Evolutionary conservation across 2,329 filamentous ascomycete species (phyloP), one percentile per base, ranked within the genome.

Genomic region (Sclerotinia trifoliorum): DNA sequence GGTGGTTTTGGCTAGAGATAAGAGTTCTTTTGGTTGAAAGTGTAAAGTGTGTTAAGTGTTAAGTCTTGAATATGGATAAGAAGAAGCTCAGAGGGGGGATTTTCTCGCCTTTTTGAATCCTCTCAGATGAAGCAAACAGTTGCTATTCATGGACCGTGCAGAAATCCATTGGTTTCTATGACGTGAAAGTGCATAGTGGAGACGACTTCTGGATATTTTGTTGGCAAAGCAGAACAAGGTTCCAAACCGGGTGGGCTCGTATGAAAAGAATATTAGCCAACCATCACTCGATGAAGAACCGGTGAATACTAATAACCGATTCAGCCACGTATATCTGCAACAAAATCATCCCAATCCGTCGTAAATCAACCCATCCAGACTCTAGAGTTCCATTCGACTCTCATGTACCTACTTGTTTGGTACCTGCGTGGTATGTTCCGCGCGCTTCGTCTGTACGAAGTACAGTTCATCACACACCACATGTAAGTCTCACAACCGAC

Each of bases 351-450:
- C 39, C 13, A 42, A 42, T 42, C 4, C 39, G 39, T 15, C n/a
- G 32, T 29, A 21, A 13, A 26, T 42, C 29, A 62, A 51, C 7
- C 32, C 32, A 15, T 39, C 39, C 58, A 32, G 21, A 15, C 52
- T 21, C 32, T 11, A n/a, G 5, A 55, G 52, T 55, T 13, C 10
- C n/a, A 55, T 35, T 29, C 32, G 35, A n/a, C 21, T 13, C 26
- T 62, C 32, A n/a, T 49, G 44, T 24, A 62, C 44, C 44, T 62
- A 17, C 21, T 35, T 49, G 19, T 48, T 61, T 62, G 46, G 58
- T 62, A 62, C 58, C 58, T 62, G 58, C 58, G 48, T 62, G 58
- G 29, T 62, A 62, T 62, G 21, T 49, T 51, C 58, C 46, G 21
- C 46, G 55, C 32, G 58, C 58, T 51, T 62, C 58, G 15, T n/a